These are phyloP conservation scores for Garcia nutans DNA, from an alignment of 345 rosid species.

Conservation along the genomic window DNA sequence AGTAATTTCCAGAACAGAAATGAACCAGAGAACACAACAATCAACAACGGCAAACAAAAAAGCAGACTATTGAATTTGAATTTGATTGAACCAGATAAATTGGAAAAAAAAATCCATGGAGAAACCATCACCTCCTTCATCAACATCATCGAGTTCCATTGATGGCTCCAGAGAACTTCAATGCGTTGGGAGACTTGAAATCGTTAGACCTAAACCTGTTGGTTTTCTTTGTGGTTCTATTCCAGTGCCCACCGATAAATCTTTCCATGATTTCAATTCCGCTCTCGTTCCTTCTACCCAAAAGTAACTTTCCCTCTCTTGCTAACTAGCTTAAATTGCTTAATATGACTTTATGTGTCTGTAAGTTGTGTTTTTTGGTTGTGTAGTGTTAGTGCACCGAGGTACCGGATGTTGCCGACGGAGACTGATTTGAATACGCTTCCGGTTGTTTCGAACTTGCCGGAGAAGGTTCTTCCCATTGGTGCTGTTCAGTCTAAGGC, in stretches of 20 bases:
- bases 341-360: not conserved
- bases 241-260: constrained; percentile 76
- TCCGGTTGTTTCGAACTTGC: constrained; percentile 58
- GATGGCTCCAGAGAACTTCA: constrained; percentile 61
- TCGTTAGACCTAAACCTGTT: constrained; percentile 60
- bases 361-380: constrained; percentile 4
- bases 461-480: constrained; percentile 65
- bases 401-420: constrained; percentile 73
- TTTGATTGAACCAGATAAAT: not conserved
- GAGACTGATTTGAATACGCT: constrained; percentile 87
- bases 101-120: constrained; percentile 32
- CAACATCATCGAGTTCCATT: constrained; percentile 30
- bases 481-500: constrained; percentile 57
- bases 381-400: constrained; percentile 69
- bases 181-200: constrained; percentile 77
- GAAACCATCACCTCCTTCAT: constrained; percentile 24
- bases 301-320: constrained; percentile 33
- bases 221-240: constrained; percentile 94
- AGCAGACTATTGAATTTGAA: no score
- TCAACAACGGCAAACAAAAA: no score
- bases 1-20: no score
- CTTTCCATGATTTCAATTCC: constrained; percentile 62
- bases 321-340: no score
- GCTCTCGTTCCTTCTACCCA: constrained; percentile 73
- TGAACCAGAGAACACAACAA: no score